Conservation (phyloP, 192 early-diverging fungal species). For the Backusella psychrophila region DNA sequence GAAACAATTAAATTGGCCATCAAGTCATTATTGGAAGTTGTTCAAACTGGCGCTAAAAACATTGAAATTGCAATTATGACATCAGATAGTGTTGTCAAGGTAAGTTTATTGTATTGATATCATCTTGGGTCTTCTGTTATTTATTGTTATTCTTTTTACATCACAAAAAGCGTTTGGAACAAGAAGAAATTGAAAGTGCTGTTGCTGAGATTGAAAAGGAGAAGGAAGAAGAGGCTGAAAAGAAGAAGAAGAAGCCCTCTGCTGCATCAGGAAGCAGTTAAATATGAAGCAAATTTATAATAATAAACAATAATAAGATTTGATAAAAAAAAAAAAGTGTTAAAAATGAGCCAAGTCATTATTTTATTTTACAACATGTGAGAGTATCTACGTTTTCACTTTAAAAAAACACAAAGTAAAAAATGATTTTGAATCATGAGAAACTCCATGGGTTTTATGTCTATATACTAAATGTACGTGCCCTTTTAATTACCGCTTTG, state of each 20-base stretch:
- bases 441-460: too few relatives aligned
- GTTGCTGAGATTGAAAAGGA: slow-evolving; percentile 81
- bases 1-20: slow-evolving; percentile 90
- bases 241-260: slow-evolving; percentile 69
- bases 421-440: too few relatives aligned
- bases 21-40: slow-evolving; percentile 92
- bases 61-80: slow-evolving; percentile 97
- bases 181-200: slow-evolving; percentile 73
- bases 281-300: not conserved
- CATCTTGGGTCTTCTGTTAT: too few relatives aligned
- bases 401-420: too few relatives aligned
- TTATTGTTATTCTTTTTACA: not conserved
- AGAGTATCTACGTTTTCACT: too few relatives aligned
- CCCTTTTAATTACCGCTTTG: too few relatives aligned
- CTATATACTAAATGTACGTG: too few relatives aligned
- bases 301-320: not conserved
- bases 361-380: too few relatives aligned
- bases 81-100: slow-evolving; percentile 65
- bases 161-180: slow-evolving; percentile 54
- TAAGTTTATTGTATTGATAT: slow-evolving; percentile 17
- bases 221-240: slow-evolving; percentile 87
- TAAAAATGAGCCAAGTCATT: not conserved
- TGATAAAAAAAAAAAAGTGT: not conserved
- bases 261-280: slow-evolving; percentile 25
- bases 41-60: slow-evolving; percentile 99